These are phyloP conservation scores for Phlebiopsis gigantea DNA, from an alignment of 768 basidiomycete genomes.

Conservation along the genomic window DNA sequence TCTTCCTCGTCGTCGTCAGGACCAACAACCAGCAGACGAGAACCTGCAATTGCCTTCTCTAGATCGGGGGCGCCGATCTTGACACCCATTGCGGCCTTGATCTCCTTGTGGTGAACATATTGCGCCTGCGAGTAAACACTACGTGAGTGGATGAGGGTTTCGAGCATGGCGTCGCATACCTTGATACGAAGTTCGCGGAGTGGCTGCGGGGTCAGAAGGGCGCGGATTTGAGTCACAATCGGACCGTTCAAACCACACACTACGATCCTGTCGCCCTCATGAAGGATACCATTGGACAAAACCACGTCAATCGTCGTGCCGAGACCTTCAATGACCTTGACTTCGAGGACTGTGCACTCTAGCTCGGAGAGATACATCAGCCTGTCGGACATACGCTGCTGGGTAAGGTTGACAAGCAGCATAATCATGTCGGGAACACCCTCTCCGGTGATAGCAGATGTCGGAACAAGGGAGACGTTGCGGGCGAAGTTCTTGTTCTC, in stretches of 20 bases:
- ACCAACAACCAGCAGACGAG: constrained; percentile 84
- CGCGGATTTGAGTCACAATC: constrained; percentile 92
- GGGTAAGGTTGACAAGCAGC: constrained; percentile 94
- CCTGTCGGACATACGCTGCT: constrained; percentile 94
- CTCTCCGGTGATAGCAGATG: constrained; percentile 96
- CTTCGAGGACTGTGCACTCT: constrained; percentile 97
- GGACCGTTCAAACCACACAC: constrained; percentile 97
- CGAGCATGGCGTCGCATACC: constrained; percentile 53
- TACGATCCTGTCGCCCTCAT: constrained; percentile 84
- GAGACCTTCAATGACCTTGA: constrained; percentile 96
- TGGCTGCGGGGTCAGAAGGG: constrained; percentile 93
- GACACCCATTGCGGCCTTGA: constrained; percentile 95
- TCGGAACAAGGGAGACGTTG: constrained; percentile 95
- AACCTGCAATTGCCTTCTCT: constrained; percentile 97
- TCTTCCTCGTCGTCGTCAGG: constrained; percentile 98
- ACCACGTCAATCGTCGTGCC: constrained; percentile 98
- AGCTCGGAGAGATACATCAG: constrained; percentile 98
- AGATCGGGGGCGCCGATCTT: constrained; percentile 94
- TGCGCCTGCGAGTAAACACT: constrained; percentile 1
- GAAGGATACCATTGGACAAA: constrained; percentile 88
- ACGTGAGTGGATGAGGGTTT: neutral
- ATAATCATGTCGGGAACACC: constrained; percentile 99
- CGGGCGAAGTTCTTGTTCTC: constrained; percentile 94
- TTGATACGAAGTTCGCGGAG: constrained; percentile 93
- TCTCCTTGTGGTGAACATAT: constrained; percentile 96